Evolutionary conservation across 2,329 filamentous ascomycete genomes (phyloP), one percentile per base, ranked within the genome.

Genomic region (Blastomyces emzantsi): DNA sequence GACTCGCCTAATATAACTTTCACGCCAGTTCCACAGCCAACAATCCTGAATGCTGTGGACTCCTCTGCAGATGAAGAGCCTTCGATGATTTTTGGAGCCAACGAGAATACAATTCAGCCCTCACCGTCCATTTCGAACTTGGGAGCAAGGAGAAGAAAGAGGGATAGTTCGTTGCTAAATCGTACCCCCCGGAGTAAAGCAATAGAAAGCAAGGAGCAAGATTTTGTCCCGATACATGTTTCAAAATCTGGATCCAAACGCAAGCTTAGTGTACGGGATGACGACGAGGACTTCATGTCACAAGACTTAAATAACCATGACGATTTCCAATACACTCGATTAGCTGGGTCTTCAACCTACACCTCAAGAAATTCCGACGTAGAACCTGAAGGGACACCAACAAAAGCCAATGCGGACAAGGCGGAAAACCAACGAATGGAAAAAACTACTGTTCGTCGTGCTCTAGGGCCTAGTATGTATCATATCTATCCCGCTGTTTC

Each of bases 201-300:
- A 3, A 57, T 45, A 6, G 66, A 69, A 41, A 59, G 64, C n/a
- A 58, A 63, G 2, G 63, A 63, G 19, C 61, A 69, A 51, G 69
- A 68, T 13, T 39, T 39, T 49, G 52, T 17, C 11, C 52, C 65
- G 19, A 49, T 59, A 39, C 51, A 62, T 51, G 67, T 73, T 4
- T 68, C 77, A 3, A 78, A 79, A 60, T 78, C 78, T 60, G 82
- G 81, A 22, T 78, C 81, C 30, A 86, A 86, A 73, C 78, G 84
- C 59, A 86, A 86, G 69, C 79, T 86, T 61, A 81, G 77, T 63
- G 78, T 81, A 22, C 77, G 81, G 51, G 82, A 85, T 49, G 79
- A 79, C 13, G 80, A 82, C 25, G 33, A 33, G 7, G 78, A 79
- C 33, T 52, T 62, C 2, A 30, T 43, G 39, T 55, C 58, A 19